A percentile compares a stretch with the other conserved stretches of the same genome.
Evolutionary conservation across 306 rosid genomes (phyloP).

Genomic region (Arachis stenosperma): DNA sequence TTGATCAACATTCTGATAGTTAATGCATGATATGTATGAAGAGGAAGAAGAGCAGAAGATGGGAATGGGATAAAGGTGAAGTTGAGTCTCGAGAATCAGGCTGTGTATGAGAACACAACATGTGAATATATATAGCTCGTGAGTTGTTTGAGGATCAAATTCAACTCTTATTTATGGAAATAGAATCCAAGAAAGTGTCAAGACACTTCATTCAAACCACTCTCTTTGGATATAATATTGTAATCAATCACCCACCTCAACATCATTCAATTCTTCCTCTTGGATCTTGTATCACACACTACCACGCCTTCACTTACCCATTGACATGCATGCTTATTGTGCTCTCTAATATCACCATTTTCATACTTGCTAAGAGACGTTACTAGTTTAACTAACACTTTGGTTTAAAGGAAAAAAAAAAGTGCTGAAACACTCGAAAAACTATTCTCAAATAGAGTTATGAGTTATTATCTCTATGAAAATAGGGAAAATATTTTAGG

Average conservation of each 20-base stretch:
- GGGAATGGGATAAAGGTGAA: constrained; percentile 56
- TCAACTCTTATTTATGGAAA: constrained; percentile 42
- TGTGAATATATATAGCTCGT: constrained; percentile 84
- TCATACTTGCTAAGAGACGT: no score
- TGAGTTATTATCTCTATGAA: no score
- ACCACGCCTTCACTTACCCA: background rate
- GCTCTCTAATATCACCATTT: no score
- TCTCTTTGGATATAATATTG: constrained; percentile 37
- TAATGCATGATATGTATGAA: no score
- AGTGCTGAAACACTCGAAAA: no score
- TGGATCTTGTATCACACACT: background rate
- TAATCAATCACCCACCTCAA: constrained; percentile 51
- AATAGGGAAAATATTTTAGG: background rate
- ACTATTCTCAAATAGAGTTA: no score
- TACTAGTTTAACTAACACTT: no score
- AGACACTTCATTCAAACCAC: constrained; percentile 51
- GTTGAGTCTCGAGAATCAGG: constrained; percentile 75
- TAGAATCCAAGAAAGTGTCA: constrained; percentile 70
- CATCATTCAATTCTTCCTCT: constrained; percentile 40
- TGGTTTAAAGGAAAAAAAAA: no score
- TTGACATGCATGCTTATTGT: background rate
- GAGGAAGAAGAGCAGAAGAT: no score
- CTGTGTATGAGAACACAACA: constrained; percentile 62
- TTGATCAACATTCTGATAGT: no score
- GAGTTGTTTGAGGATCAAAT: constrained; percentile 44